phyloP scores from a whole-genome alignment of 352 stramenopile genomes.

The Globisporangium heterothallicum region DNA sequence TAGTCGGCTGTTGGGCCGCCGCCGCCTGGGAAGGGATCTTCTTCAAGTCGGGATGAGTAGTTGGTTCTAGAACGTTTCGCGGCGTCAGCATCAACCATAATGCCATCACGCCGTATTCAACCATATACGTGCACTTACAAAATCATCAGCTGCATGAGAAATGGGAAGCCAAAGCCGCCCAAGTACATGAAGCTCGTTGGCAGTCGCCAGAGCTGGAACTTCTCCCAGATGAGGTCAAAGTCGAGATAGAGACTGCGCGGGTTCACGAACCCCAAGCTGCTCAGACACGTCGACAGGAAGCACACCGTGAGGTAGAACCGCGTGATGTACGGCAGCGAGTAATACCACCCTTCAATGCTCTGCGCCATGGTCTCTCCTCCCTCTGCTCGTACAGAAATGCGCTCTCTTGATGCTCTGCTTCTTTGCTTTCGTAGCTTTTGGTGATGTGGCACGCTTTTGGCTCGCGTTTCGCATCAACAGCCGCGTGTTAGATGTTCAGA shows the following conservation, averaged over 20 bases:
- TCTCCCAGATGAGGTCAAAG: conserved; percentile 80
- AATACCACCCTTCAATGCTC: conserved; percentile 83
- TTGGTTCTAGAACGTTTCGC: conserved; percentile 42
- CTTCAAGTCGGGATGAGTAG: conserved; percentile 79
- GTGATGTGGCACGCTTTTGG: conserved; percentile 2
- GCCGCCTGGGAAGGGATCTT: conserved; percentile 79
- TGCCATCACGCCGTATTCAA: not conserved
- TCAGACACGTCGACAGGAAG: conserved; percentile 78
- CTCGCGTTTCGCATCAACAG: not conserved
- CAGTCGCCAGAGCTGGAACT: conserved; percentile 87
- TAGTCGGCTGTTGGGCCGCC: conserved; percentile 83
- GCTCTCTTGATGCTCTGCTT: not conserved
- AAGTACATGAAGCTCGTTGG: conserved; percentile 88
- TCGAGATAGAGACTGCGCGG: conserved; percentile 80
- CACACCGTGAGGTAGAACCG: conserved; percentile 82
- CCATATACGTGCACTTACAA: conserved; percentile 36
- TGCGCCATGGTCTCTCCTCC: conserved; percentile 40
- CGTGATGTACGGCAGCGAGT: conserved; percentile 79
- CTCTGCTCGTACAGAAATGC: not conserved
- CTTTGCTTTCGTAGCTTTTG: conserved; percentile 2
- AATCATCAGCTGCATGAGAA: conserved; percentile 90
- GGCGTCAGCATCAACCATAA: not conserved
- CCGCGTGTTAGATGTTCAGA: not conserved
- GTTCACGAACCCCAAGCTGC: conserved; percentile 74
- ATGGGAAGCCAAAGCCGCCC: conserved; percentile 83